These are phyloP conservation scores for Lolium perenne DNA, from an alignment of 176 grass and related monocot species.

Conservation along the genomic window DNA sequence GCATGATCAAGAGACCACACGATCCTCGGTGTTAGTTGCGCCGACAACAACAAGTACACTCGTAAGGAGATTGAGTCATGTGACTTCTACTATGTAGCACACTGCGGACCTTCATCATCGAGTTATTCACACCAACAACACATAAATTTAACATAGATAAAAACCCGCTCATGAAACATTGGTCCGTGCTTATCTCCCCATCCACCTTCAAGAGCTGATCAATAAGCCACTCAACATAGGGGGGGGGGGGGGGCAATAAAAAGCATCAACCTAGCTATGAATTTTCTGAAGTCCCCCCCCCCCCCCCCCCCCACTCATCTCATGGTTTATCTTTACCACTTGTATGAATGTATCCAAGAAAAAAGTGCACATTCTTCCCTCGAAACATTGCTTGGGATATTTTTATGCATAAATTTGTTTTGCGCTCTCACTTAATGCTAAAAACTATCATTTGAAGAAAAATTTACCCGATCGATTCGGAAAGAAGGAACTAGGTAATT, in stretches of 20 bases:
- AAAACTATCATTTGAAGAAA: not conserved
- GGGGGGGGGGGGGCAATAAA: no score
- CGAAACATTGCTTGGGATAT: not conserved
- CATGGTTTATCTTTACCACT: not conserved
- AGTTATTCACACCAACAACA: not conserved
- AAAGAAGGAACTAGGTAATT: not conserved
- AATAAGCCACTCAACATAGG: not conserved
- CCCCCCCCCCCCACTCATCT: not conserved
- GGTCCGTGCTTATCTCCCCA: not conserved
- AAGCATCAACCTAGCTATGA: not conserved
- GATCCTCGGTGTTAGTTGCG: not conserved
- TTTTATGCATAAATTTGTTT: not conserved
- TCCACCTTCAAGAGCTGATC: not conserved
- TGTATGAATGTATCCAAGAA: not conserved
- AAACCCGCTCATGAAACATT: not conserved
- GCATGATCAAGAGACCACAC: not conserved
- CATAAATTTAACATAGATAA: not conserved
- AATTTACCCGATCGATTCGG: not conserved
- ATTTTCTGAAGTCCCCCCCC: no score
- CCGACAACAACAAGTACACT: no score
- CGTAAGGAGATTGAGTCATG: not conserved
- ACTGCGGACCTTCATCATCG: not conserved
- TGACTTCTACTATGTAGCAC: not conserved
- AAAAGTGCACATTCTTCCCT: not conserved
- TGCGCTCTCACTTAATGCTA: not conserved